phyloP scores from a whole-genome alignment of 2,329 filamentous ascomycete species.

The Orbilia quercus region DNA sequence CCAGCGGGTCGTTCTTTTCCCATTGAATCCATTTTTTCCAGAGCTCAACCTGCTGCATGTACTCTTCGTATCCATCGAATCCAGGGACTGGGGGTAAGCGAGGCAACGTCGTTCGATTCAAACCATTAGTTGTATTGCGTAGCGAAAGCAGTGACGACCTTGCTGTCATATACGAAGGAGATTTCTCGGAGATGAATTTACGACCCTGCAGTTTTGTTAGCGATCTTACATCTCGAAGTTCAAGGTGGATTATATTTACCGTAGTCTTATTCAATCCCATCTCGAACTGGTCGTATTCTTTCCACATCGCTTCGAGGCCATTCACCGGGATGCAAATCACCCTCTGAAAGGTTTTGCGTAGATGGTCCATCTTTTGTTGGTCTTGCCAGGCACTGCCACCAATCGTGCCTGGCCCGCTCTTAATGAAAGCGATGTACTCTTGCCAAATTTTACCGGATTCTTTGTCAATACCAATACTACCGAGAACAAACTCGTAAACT shows the following conservation, averaged over 20 bases:
- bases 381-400: slow-evolving; percentile 94
- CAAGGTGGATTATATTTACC: slow-evolving; percentile 67
- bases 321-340: slow-evolving; percentile 88
- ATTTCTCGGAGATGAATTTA: slow-evolving; percentile 93
- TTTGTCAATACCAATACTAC: slow-evolving; percentile 89
- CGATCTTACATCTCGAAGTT: neutral
- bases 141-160: slow-evolving; percentile 88
- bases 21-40: slow-evolving; percentile 96
- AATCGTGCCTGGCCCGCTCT: slow-evolving; percentile 83
- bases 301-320: slow-evolving; percentile 87
- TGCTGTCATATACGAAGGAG: slow-evolving; percentile 94
- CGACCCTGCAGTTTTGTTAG: slow-evolving; percentile 72
- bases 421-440: slow-evolving; percentile 94
- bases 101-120: slow-evolving; percentile 82
- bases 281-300: slow-evolving; percentile 97
- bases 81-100: slow-evolving; percentile 83
- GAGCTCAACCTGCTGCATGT: slow-evolving; percentile 81
- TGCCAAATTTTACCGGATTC: slow-evolving; percentile 91
- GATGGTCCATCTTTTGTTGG: slow-evolving; percentile 94
- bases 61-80: slow-evolving; percentile 88
- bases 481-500: slow-evolving; percentile 91
- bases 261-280: slow-evolving; percentile 92
- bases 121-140: slow-evolving; percentile 83
- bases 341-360: slow-evolving; percentile 91
- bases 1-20: slow-evolving; percentile 92